Evolutionary conservation across 129 eudicot species (phyloP).

Genomic region (sunflower (Helianthus annuus)): DNA sequence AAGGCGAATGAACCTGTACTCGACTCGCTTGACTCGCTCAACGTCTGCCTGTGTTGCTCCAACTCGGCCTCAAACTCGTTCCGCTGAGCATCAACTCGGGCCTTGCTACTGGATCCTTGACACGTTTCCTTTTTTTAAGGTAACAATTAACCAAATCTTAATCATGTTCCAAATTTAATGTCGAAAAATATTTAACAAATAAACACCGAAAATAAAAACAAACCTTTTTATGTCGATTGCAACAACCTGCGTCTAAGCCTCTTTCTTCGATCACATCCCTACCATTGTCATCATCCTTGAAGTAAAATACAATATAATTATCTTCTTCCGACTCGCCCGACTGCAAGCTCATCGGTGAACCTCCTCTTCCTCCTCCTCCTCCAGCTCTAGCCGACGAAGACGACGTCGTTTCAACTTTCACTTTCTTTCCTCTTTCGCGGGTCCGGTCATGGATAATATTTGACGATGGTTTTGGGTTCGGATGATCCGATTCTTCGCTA

Average conservation of each 20-base stretch:
- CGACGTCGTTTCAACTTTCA: slow-evolving; percentile 18
- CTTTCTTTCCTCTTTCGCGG: slow-evolving; percentile 15
- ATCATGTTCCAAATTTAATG: not conserved
- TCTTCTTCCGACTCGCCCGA: slow-evolving; percentile 53
- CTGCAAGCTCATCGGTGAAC: slow-evolving; percentile 37
- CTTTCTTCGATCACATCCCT: slow-evolving; percentile 42
- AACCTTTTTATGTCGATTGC: slow-evolving; percentile 37
- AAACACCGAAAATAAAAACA: slow-evolving; percentile 21
- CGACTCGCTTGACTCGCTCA: slow-evolving; percentile 54
- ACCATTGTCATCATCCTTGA: slow-evolving; percentile 49
- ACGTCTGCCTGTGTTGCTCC: slow-evolving; percentile 33
- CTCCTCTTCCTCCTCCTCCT: slow-evolving; percentile 18
- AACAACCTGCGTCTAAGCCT: not conserved
- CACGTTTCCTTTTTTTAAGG: slow-evolving; percentile 23
- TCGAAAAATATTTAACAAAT: not conserved
- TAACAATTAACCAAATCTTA: not conserved
- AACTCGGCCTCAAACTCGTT: slow-evolving; percentile 27
- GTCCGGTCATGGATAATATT: not conserved
- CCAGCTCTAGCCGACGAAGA: not conserved
- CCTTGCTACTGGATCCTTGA: not conserved
- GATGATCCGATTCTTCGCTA: not conserved
- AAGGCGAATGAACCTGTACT: slow-evolving; percentile 67
- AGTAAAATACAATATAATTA: slow-evolving; percentile 71
- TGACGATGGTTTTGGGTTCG: slow-evolving; percentile 8
- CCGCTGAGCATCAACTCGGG: not conserved